Conservation (phyloP, 2,329 filamentous ascomycete species). For the Monilinia vaccinii-corymbosi region DNA sequence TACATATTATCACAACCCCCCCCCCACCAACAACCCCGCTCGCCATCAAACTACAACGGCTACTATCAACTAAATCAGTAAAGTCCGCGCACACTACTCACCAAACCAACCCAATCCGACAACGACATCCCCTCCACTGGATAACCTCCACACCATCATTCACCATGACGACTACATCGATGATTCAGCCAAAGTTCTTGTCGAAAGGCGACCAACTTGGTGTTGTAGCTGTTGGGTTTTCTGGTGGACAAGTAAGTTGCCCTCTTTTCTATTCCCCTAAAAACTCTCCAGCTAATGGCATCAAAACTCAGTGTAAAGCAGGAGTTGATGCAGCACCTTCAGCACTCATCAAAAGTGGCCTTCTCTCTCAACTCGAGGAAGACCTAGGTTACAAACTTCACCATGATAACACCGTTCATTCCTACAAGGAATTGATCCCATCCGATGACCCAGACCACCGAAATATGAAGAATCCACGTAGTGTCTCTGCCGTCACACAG, state of each 20-base stretch:
- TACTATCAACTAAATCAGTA: not conserved
- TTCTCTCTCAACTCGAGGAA: slow-evolving; percentile 71
- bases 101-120: not conserved
- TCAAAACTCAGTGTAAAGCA: slow-evolving; percentile 60
- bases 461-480: slow-evolving; percentile 86
- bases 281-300: slow-evolving; percentile 13
- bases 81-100: not conserved
- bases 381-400: slow-evolving; percentile 85
- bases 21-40: slow-evolving; percentile 8
- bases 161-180: slow-evolving; percentile 28
- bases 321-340: slow-evolving; percentile 87
- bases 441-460: slow-evolving; percentile 67
- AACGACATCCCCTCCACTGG: not conserved
- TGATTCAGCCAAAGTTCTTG: slow-evolving; percentile 58
- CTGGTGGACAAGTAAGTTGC: slow-evolving; percentile 74
- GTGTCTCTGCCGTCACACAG: slow-evolving; percentile 77
- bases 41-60: not conserved
- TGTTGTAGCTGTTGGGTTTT: slow-evolving; percentile 91
- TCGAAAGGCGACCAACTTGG: slow-evolving; percentile 71
- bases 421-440: slow-evolving; percentile 69
- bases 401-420: slow-evolving; percentile 74
- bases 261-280: not conserved
- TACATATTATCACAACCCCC: not conserved
- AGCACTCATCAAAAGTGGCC: slow-evolving; percentile 79
- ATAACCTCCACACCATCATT: not conserved